phyloP scores from a whole-genome alignment of 2,329 filamentous ascomycete genomes.

The Penicillium olsonii region DNA sequence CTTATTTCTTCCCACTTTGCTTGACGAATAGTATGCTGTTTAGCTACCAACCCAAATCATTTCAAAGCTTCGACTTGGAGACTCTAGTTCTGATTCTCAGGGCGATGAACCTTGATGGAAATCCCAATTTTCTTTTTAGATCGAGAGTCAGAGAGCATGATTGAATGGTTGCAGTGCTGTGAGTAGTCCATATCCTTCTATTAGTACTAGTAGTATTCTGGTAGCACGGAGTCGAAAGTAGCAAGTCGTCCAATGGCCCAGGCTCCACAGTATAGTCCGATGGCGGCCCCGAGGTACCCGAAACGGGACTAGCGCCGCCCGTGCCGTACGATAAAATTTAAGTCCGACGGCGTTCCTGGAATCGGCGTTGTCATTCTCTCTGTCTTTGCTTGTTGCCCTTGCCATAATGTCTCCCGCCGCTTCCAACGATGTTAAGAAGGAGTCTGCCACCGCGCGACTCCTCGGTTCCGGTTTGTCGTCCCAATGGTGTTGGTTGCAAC shows the following conservation, averaged over 20 bases:
- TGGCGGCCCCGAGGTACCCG: constrained; percentile 22
- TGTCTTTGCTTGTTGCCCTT: neutral
- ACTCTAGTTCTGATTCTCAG: neutral
- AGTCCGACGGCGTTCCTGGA: constrained; percentile 20
- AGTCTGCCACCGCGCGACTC: constrained; percentile 85
- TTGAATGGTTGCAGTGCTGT: too few relatives aligned
- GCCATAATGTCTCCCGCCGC: constrained; percentile 59
- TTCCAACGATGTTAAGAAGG: constrained; percentile 70
- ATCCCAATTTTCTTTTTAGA: too few relatives aligned
- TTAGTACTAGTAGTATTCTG: too few relatives aligned
- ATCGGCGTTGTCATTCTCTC: constrained; percentile 15
- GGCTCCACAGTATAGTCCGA: constrained; percentile 15
- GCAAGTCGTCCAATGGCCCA: too few relatives aligned
- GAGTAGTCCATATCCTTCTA: too few relatives aligned
- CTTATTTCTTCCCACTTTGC: constrained; percentile 20
- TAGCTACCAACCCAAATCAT: constrained; percentile 15
- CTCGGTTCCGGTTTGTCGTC: constrained; percentile 76
- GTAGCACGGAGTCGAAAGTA: too few relatives aligned
- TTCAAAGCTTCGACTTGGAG: neutral
- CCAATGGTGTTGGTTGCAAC: neutral
- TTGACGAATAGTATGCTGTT: constrained; percentile 13
- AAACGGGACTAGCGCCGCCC: constrained; percentile 24
- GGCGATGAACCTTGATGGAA: too few relatives aligned
- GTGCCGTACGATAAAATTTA: constrained; percentile 26
- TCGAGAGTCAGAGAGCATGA: neutral